A percentile compares a stretch with the other conserved stretches of the same genome.
Conservation (phyloP, 2,329 filamentous ascomycete genomes). For the Aspergillus clavatus region DNA sequence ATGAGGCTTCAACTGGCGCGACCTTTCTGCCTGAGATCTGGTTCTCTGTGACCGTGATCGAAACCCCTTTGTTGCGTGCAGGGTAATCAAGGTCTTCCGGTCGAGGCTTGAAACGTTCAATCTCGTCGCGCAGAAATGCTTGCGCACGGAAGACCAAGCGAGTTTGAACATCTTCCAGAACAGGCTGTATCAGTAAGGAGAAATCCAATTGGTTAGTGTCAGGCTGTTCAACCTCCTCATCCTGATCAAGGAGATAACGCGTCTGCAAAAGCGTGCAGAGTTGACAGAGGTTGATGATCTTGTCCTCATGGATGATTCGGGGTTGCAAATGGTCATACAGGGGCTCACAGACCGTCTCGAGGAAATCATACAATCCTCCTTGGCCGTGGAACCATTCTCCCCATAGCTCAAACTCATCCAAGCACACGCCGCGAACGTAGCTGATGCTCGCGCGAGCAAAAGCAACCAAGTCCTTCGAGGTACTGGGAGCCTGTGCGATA, state of each 20-base stretch:
- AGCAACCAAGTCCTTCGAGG: constrained; percentile 58
- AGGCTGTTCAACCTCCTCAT: constrained; percentile 48
- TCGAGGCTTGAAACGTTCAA: constrained; percentile 61
- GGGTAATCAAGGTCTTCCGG: constrained; percentile 63
- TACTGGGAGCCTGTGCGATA: constrained; percentile 55
- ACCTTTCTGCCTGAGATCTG: constrained; percentile 53
- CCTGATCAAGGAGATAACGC: constrained; percentile 57
- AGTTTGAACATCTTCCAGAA: constrained; percentile 63
- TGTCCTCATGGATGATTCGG: constrained; percentile 61
- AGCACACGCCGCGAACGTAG: constrained; percentile 60
- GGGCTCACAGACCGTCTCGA: constrained; percentile 63
- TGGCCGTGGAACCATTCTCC: constrained; percentile 62
- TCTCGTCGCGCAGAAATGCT: constrained; percentile 60
- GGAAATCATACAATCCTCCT: constrained; percentile 59
- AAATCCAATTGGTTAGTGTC: constrained; percentile 58
- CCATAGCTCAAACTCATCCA: constrained; percentile 65
- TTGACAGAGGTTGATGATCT: constrained; percentile 62
- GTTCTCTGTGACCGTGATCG: constrained; percentile 38
- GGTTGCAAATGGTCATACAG: constrained; percentile 63
- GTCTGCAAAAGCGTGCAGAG: constrained; percentile 63
- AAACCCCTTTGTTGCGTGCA: constrained; percentile 44
- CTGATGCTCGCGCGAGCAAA: constrained; percentile 62
- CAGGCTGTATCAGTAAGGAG: constrained; percentile 57
- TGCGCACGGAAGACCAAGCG: constrained; percentile 62
- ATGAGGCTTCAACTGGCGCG: constrained; percentile 36